These are phyloP conservation scores for Alternaria ventricosa DNA, from an alignment of 2,329 filamentous ascomycete genomes.

Conservation along the genomic window DNA sequence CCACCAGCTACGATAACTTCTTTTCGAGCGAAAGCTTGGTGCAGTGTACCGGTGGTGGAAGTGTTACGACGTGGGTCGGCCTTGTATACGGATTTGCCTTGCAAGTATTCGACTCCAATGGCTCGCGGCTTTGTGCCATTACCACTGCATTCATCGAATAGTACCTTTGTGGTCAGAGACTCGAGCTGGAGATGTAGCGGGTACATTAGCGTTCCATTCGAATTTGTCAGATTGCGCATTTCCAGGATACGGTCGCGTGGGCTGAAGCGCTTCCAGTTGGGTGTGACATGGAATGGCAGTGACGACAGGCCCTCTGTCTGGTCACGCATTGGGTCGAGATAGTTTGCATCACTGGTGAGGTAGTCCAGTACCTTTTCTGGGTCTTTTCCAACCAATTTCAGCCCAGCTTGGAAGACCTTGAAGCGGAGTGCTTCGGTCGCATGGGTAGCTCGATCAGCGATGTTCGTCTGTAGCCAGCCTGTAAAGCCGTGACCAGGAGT, in stretches of 20 bases:
- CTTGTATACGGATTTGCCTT: slow-evolving; percentile 50
- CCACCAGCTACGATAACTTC: slow-evolving; percentile 47
- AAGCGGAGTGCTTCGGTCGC: slow-evolving; percentile 5
- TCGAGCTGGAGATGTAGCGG: slow-evolving; percentile 39
- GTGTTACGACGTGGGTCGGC: slow-evolving; percentile 49
- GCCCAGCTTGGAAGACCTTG: slow-evolving; percentile 16
- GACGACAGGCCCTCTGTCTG: slow-evolving; percentile 49
- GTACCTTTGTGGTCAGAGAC: slow-evolving; percentile 50
- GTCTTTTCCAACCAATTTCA: slow-evolving; percentile 23
- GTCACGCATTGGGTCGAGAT: slow-evolving; percentile 20
- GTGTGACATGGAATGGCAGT: slow-evolving; percentile 34
- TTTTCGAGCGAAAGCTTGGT: slow-evolving; percentile 25
- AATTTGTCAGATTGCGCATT: slow-evolving; percentile 7
- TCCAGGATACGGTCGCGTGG: slow-evolving; percentile 24
- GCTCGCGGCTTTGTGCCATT: slow-evolving; percentile 39
- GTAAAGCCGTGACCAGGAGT: slow-evolving; percentile 28
- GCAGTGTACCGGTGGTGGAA: slow-evolving; percentile 7
- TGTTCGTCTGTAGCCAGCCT: slow-evolving; percentile 27
- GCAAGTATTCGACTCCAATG: slow-evolving; percentile 53
- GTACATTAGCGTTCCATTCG: slow-evolving; percentile 17
- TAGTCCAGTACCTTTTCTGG: slow-evolving; percentile 22
- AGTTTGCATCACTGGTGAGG: slow-evolving; percentile 22
- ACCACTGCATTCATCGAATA: slow-evolving; percentile 38
- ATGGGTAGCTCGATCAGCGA: slow-evolving; percentile 15
- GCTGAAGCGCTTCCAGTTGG: slow-evolving; percentile 23